Evolutionary conservation across 2,329 filamentous ascomycete genomes (phyloP).

Genomic region (Colletotrichum camelliae): DNA sequence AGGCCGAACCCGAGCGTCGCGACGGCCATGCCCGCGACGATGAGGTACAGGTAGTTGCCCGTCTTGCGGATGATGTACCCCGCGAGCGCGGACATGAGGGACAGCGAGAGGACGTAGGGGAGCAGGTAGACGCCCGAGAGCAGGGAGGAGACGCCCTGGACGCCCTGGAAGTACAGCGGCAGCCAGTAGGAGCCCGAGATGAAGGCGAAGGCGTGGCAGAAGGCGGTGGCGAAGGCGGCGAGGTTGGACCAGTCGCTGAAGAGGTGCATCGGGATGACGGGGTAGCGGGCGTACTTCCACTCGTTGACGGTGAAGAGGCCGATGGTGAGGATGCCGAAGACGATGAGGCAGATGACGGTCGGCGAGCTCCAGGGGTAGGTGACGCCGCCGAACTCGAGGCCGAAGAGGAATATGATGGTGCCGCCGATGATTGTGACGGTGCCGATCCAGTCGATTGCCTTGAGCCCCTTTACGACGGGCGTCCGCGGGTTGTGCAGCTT

Average conservation of each 20-base stretch:
- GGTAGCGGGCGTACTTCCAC: constrained; percentile 66
- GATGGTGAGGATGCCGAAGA: constrained; percentile 60
- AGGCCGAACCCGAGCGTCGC: constrained; percentile 66
- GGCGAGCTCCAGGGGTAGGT: constrained; percentile 66
- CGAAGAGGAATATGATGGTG: constrained; percentile 73
- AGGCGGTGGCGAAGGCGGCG: constrained; percentile 55
- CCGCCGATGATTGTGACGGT: constrained; percentile 67
- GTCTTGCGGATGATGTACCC: constrained; percentile 55
- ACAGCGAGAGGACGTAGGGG: constrained; percentile 60
- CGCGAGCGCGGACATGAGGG: constrained; percentile 44
- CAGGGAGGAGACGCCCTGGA: constrained; percentile 64
- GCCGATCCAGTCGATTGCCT: constrained; percentile 66
- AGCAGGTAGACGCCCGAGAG: constrained; percentile 67
- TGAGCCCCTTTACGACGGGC: constrained; percentile 64
- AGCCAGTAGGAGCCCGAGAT: constrained; percentile 73
- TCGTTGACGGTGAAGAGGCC: constrained; percentile 65
- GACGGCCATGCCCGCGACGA: constrained; percentile 57
- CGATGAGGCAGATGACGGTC: constrained; percentile 65
- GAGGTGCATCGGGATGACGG: constrained; percentile 71
- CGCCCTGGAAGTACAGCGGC: constrained; percentile 76
- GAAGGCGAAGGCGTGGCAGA: constrained; percentile 61
- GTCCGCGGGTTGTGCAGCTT: constrained; percentile 72
- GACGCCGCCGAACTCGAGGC: constrained; percentile 72
- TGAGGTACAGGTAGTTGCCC: constrained; percentile 61
- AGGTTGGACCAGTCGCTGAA: constrained; percentile 62